A percentile compares a stretch with the other conserved stretches of the same genome.
Evolutionary conservation across 2,329 filamentous ascomycete genomes (phyloP).

Genomic region (Gnomoniopsis smithogilvyi): DNA sequence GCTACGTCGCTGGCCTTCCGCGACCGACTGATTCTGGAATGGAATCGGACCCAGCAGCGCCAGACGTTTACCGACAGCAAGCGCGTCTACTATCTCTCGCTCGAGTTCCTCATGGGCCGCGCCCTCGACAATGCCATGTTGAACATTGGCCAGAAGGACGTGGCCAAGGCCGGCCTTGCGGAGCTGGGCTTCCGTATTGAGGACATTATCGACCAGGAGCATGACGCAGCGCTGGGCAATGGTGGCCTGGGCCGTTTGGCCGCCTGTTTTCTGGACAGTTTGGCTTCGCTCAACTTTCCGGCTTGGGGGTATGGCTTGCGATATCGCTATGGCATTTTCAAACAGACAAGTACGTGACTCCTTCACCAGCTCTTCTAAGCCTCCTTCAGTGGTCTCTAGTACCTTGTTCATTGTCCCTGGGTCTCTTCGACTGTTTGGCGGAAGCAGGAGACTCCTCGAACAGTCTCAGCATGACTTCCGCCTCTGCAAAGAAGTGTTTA

Average conservation of each 20-base stretch:
- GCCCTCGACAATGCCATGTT: conserved; percentile 98
- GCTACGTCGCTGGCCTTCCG: conserved; percentile 90
- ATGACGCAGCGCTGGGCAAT: conserved; percentile 94
- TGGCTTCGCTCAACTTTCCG: conserved; percentile 91
- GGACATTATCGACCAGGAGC: conserved; percentile 90
- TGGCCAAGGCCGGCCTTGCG: conserved; percentile 76
- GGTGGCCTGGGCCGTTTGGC: conserved; percentile 92
- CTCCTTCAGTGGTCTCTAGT: no score
- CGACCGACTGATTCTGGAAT: conserved; percentile 88
- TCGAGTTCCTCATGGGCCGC: conserved; percentile 97
- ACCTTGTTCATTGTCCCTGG: no score
- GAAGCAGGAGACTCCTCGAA: no score
- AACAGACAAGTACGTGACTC: conserved; percentile 76
- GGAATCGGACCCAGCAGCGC: conserved; percentile 97
- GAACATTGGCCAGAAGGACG: conserved; percentile 84
- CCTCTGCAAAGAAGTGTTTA: no score
- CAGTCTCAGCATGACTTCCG: no score
- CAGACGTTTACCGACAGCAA: conserved; percentile 91
- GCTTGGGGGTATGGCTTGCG: conserved; percentile 97
- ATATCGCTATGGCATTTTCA: conserved; percentile 98
- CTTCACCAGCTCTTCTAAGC: no score
- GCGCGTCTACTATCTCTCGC: conserved; percentile 92
- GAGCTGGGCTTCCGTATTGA: conserved; percentile 97
- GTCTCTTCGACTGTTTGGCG: no score
- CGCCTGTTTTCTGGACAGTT: conserved; percentile 93